These are phyloP conservation scores for Backusella westeae DNA, from an alignment of 192 early-diverging fungal species.

Conservation along the genomic window DNA sequence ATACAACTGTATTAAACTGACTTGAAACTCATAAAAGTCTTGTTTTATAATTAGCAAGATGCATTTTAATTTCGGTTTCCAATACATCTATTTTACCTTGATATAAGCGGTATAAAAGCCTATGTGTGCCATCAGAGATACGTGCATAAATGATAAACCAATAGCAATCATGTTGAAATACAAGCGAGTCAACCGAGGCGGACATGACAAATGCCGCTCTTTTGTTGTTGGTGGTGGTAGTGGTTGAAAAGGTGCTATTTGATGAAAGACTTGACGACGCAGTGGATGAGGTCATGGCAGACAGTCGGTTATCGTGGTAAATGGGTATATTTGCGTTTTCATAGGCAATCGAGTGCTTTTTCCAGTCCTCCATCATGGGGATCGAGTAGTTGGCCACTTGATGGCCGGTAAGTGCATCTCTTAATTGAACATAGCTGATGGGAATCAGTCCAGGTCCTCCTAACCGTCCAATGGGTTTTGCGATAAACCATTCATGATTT, in stretches of 20 bases:
- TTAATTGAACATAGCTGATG: slow-evolving; percentile 64
- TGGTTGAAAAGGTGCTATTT: background rate
- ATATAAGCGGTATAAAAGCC: slow-evolving; percentile 71
- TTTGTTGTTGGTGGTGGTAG: background rate
- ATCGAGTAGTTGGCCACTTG: background rate
- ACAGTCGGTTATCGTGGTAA: background rate
- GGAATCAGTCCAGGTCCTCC: slow-evolving; percentile 68
- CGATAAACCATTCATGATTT: slow-evolving; percentile 74
- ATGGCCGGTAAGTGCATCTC: slow-evolving; percentile 53
- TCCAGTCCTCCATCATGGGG: slow-evolving; percentile 52
- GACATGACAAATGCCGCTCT: slow-evolving; percentile 37
- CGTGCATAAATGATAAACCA: slow-evolving; percentile 67
- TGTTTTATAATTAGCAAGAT: background rate
- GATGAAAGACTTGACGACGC: background rate
- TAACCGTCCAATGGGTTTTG: slow-evolving; percentile 55
- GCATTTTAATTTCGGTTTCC: background rate
- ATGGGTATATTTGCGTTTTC: slow-evolving; percentile 33
- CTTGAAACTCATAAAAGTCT: slow-evolving; percentile 78
- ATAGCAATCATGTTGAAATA: slow-evolving; percentile 65
- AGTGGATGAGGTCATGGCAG: background rate
- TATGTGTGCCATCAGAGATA: slow-evolving; percentile 52
- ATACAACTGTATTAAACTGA: slow-evolving; percentile 60
- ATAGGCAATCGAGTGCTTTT: slow-evolving; percentile 45
- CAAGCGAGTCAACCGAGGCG: slow-evolving; percentile 62
- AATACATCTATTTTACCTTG: slow-evolving; percentile 38